Conservation (phyloP, 805 yeast species). For the Saccharomycopsis babjevae region DNA sequence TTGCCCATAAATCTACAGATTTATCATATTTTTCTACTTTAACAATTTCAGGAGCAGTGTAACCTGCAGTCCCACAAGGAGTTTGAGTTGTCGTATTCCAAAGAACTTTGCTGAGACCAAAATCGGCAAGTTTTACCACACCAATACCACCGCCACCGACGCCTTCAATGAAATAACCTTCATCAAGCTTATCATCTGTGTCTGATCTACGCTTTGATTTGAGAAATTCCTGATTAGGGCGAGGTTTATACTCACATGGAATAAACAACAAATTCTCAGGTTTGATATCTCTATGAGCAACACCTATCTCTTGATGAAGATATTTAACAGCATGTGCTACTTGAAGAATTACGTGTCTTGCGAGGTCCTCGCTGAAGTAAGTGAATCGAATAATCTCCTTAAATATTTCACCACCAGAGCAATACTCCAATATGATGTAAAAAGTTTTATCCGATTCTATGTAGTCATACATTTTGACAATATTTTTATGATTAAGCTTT, state of each 20-base stretch:
- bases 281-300: conserved; percentile 74
- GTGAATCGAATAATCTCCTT: conserved; percentile 71
- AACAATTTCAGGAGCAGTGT: conserved; percentile 66
- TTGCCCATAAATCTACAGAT: conserved; percentile 64
- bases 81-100: conserved; percentile 46
- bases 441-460: conserved; percentile 43
- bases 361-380: conserved; percentile 61
- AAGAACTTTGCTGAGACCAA: conserved; percentile 56
- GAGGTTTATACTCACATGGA: conserved; percentile 36
- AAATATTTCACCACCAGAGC: conserved; percentile 73
- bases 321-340: conserved; percentile 62
- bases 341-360: conserved; percentile 64
- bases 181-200: conserved; percentile 50
- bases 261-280: conserved; percentile 68
- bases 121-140: conserved; percentile 54
- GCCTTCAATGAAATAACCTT: conserved; percentile 43
- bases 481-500: conserved; percentile 48
- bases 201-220: conserved; percentile 36
- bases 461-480: conserved; percentile 45
- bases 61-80: conserved; percentile 71
- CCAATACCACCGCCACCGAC: conserved; percentile 61
- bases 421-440: conserved; percentile 56
- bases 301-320: conserved; percentile 59
- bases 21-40: conserved; percentile 50
- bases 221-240: conserved; percentile 9